phyloP scores from a whole-genome alignment of 192 early-diverging fungal species.

The Gryganskiella cystojenkinii region DNA sequence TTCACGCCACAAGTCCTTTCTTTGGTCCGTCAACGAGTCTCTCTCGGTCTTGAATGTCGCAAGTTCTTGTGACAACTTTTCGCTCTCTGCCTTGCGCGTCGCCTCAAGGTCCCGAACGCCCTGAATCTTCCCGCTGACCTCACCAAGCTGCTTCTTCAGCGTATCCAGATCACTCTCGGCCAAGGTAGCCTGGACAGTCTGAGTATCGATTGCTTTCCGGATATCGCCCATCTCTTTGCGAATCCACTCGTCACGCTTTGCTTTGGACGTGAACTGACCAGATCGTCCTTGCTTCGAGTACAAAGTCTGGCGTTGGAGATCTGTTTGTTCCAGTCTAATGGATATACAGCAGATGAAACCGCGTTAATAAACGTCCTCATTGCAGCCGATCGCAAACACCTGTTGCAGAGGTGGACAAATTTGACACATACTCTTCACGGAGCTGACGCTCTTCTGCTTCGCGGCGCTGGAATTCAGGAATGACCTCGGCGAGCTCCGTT shows the following conservation, averaged over 20 bases:
- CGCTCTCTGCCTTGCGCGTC: conserved; percentile 10
- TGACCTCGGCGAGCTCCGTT: conserved; percentile 67
- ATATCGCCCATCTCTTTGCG: conserved; percentile 75
- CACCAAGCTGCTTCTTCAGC: conserved; percentile 34
- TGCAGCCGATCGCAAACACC: too few species aligned
- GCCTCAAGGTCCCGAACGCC: conserved; percentile 19
- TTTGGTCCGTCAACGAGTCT: conserved; percentile 68
- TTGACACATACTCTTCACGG: conserved; percentile 68
- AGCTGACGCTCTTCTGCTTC: conserved; percentile 66
- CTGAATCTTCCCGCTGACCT: conserved; percentile 32
- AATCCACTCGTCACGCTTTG: conserved; percentile 85
- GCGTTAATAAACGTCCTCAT: background rate
- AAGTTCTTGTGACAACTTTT: conserved; percentile 11
- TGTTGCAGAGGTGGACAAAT: background rate
- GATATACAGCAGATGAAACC: too few species aligned
- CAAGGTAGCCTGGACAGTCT: conserved; percentile 64
- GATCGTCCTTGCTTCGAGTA: conserved; percentile 88
- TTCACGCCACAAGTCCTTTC: conserved; percentile 92
- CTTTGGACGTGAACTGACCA: conserved; percentile 77
- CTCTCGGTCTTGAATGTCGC: conserved; percentile 54
- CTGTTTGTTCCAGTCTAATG: conserved; percentile 66
- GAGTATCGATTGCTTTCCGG: conserved; percentile 59
- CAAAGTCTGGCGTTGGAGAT: conserved; percentile 81
- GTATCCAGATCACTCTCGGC: conserved; percentile 47
- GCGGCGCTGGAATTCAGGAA: conserved; percentile 73